Percentiles rank a stretch among this genome's conserved stretches.
These are phyloP conservation scores for Sapria himalayana DNA, from an alignment of 345 rosid species.

Conservation along the genomic window DNA sequence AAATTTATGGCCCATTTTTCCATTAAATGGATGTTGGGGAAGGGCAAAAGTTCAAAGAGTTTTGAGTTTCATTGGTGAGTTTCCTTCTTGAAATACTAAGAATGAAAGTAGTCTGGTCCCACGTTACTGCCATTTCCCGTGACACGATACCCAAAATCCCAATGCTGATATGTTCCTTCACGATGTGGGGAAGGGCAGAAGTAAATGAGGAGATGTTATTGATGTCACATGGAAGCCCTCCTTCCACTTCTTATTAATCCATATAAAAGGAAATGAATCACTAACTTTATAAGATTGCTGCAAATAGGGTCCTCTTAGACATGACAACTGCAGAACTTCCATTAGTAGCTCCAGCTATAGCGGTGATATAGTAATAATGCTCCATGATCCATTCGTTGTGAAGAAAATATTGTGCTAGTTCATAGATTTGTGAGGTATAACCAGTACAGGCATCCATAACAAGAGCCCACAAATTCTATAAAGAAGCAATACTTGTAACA, in stretches of 20 bases:
- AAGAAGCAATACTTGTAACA: constrained; percentile 79
- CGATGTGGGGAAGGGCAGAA: constrained; percentile 7
- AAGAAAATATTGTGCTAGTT: constrained; percentile 56
- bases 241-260: constrained; percentile 98
- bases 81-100: constrained; percentile 75
- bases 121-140: constrained; percentile 86
- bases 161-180: constrained; percentile 79
- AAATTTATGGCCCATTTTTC: constrained; percentile 56
- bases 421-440: constrained; percentile 70
- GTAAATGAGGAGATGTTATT: constrained; percentile 66
- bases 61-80: constrained; percentile 74
- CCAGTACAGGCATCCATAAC: constrained; percentile 99
- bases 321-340: constrained; percentile 89
- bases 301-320: constrained; percentile 88
- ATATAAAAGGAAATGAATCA: constrained; percentile 86
- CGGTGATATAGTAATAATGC: constrained; percentile 76
- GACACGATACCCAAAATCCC: constrained; percentile 86
- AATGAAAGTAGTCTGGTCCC: constrained; percentile 85
- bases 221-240: constrained; percentile 97
- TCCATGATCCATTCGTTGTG: constrained; percentile 99
- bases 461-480: constrained; percentile 81
- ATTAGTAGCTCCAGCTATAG: constrained; percentile 77
- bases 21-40: constrained; percentile 93
- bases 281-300: constrained; percentile 99
- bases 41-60: constrained; percentile 87